Percentiles rank a stretch among this genome's conserved stretches.
These are phyloP conservation scores for Ilyonectria robusta DNA, from an alignment of 2,329 filamentous ascomycete genomes.

Conservation along the genomic window DNA sequence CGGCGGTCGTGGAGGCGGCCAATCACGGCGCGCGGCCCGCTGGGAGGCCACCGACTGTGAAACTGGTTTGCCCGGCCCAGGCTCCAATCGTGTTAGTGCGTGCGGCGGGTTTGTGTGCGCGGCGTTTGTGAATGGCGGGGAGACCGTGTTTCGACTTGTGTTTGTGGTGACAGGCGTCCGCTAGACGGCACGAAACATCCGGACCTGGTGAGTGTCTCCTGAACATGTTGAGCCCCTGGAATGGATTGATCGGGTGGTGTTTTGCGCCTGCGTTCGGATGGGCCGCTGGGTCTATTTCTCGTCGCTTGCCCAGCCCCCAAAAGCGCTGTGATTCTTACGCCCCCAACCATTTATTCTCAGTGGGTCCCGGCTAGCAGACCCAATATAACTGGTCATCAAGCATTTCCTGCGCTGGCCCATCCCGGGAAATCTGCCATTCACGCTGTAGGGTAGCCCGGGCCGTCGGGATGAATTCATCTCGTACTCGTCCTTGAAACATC, in stretches of 20 bases:
- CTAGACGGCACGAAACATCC: constrained; percentile 1
- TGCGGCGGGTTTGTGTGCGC: background rate
- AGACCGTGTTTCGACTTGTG: constrained; percentile 9
- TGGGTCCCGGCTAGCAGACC: no score
- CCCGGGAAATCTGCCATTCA: no score
- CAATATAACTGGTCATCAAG: no score
- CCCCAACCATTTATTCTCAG: no score
- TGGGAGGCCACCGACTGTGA: constrained; percentile 20
- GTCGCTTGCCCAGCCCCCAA: no score
- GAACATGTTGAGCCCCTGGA: no score
- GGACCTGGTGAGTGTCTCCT: background rate
- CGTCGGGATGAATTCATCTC: background rate
- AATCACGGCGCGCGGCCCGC: constrained; percentile 9
- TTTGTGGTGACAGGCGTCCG: background rate
- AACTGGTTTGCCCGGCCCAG: background rate
- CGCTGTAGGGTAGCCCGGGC: background rate
- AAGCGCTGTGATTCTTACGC: no score
- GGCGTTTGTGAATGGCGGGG: constrained; percentile 2
- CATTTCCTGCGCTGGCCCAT: no score
- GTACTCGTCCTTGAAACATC: background rate
- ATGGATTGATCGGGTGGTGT: no score
- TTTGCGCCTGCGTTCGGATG: no score
- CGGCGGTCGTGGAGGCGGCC: background rate
- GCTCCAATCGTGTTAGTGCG: constrained; percentile 11
- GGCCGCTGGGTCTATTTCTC: no score